These are phyloP conservation scores for Debaryomyces fabryi DNA, from an alignment of 1,139 yeast genomes.

Conservation along the genomic window DNA sequence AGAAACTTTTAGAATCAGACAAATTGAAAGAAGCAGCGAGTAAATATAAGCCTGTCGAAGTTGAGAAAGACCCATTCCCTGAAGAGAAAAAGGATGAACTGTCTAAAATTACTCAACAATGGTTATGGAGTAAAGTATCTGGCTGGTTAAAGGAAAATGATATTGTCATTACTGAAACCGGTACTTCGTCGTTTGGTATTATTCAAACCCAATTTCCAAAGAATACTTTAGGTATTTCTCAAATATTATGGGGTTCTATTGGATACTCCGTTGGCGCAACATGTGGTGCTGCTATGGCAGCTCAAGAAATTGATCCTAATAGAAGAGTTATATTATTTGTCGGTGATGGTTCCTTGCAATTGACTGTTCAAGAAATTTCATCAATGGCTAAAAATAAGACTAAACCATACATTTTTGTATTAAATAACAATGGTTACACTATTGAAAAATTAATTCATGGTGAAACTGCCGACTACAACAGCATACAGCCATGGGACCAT, in stretches of 20 bases:
- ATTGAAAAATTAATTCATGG: slow-evolving; percentile 46
- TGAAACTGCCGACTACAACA: slow-evolving; percentile 36
- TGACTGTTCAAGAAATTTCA: slow-evolving; percentile 46
- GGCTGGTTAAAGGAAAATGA: slow-evolving; percentile 41
- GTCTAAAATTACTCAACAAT: slow-evolving; percentile 32
- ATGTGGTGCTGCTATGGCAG: slow-evolving; percentile 37
- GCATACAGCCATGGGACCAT: slow-evolving; percentile 45
- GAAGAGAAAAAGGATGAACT: slow-evolving; percentile 14
- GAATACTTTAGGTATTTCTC: slow-evolving; percentile 40
- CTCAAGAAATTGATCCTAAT: slow-evolving; percentile 35
- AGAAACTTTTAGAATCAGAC: slow-evolving; percentile 18
- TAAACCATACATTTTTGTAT: slow-evolving; percentile 38
- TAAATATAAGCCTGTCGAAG: slow-evolving; percentile 19
- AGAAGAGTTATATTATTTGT: slow-evolving; percentile 40
- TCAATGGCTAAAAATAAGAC: slow-evolving; percentile 37
- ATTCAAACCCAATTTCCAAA: slow-evolving; percentile 40
- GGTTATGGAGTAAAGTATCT: slow-evolving; percentile 38
- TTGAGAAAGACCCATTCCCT: slow-evolving; percentile 21
- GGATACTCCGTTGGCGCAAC: slow-evolving; percentile 38
- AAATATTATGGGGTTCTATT: slow-evolving; percentile 38
- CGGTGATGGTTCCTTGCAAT: slow-evolving; percentile 48
- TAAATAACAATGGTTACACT: slow-evolving; percentile 45
- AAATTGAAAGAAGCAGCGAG: slow-evolving; percentile 18
- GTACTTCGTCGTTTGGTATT: slow-evolving; percentile 47
- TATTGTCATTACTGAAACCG: slow-evolving; percentile 41